Percentiles rank a stretch among this genome's conserved stretches.
These are phyloP conservation scores for Xanthoconium purpureum DNA, from an alignment of 768 basidiomycete species.

Conservation along the genomic window DNA sequence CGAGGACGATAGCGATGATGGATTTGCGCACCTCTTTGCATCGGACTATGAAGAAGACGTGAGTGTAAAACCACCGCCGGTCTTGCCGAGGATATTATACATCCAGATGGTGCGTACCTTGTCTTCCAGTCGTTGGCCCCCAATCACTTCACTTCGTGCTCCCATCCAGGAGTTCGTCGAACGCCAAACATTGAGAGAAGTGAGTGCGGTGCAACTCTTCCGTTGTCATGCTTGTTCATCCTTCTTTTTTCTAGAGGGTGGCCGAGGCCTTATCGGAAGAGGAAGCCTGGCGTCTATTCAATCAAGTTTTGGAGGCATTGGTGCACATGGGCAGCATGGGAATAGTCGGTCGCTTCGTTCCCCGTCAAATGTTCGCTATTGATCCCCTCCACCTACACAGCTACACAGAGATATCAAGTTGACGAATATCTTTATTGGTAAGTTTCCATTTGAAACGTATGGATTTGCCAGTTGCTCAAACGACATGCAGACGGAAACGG, in stretches of 20 bases:
- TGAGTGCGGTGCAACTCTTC: constrained; percentile 17
- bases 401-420: constrained; percentile 88
- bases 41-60: constrained; percentile 34
- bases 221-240: neutral
- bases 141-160: neutral
- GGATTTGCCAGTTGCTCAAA: neutral
- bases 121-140: neutral
- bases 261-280: constrained; percentile 80
- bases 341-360: constrained; percentile 54
- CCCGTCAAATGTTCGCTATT: neutral
- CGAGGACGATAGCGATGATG: constrained; percentile 43
- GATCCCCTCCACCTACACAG: constrained; percentile 36
- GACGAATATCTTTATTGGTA: constrained; percentile 92
- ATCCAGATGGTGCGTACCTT: constrained; percentile 81
- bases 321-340: constrained; percentile 85
- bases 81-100: constrained; percentile 63
- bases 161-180: constrained; percentile 77
- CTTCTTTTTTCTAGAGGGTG: constrained; percentile 47
- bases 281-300: constrained; percentile 87
- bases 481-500: constrained; percentile 63
- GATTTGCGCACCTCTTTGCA: constrained; percentile 35
- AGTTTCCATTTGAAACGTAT: constrained; percentile 14
- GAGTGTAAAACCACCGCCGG: constrained; percentile 29
- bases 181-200: constrained; percentile 86
- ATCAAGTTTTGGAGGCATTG: constrained; percentile 86